Evolutionary conservation across 305 asterid genomes (phyloP).

Genomic region (Solanum hybrid): DNA sequence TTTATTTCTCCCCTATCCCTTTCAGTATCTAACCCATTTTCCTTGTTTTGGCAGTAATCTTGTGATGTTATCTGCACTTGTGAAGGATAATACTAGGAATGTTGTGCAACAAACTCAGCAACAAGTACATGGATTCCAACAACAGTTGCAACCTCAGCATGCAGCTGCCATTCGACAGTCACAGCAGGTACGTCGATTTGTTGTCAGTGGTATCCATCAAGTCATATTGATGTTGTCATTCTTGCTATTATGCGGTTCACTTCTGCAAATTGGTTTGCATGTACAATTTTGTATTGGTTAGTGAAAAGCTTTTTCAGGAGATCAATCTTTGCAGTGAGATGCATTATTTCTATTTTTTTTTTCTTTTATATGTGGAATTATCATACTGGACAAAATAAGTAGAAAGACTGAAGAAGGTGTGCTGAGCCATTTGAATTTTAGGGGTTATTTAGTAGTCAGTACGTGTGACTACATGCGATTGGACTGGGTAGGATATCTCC

Average conservation of each 20-base stretch:
- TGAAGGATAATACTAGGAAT: slow-evolving; percentile 67
- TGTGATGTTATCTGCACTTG: slow-evolving; percentile 58
- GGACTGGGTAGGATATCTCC: neutral
- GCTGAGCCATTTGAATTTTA: neutral
- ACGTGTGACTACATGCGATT: neutral
- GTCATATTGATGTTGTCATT: neutral
- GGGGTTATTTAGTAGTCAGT: neutral
- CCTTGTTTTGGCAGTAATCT: slow-evolving; percentile 50
- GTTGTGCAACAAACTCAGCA: slow-evolving; percentile 56
- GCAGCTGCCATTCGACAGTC: slow-evolving; percentile 62
- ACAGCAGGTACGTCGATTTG: slow-evolving; percentile 35
- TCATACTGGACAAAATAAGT: neutral
- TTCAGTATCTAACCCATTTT: slow-evolving; percentile 10
- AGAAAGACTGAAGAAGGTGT: neutral
- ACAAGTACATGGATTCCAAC: slow-evolving; percentile 54
- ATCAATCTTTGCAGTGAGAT: neutral
- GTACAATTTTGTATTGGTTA: neutral
- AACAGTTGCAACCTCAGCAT: slow-evolving; percentile 54
- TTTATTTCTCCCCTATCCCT: slow-evolving; percentile 8
- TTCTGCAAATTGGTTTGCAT: neutral
- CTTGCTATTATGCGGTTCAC: neutral
- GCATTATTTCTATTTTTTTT: neutral
- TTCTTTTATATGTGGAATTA: neutral
- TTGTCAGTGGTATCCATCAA: neutral
- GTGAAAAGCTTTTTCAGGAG: neutral